Evolutionary conservation across 176 grass and related monocot genomes (phyloP), one percentile per base, ranked within the genome.

Genomic region (Phoenix roebelenii): DNA sequence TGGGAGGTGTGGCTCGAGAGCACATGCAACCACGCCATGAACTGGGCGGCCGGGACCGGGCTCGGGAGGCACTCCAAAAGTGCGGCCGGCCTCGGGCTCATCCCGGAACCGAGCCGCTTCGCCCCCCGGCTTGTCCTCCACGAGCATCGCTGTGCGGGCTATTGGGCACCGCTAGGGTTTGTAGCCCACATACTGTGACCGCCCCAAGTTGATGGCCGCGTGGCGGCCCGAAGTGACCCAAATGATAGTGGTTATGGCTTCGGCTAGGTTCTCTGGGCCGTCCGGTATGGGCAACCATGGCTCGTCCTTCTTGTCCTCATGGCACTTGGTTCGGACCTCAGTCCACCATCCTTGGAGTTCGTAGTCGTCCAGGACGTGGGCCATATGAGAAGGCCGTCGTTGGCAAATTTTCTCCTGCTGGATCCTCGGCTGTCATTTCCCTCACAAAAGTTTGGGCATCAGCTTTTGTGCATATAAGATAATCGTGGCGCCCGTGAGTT

Each of bases 291-390:
- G 92, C 92, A 84, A 97, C 92, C 87, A 88, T 1, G 87, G 83
- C 80, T 97, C 92, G 48, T 88, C 72, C 71, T 91, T 87, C 87
- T 97, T 97, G 80, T 97, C 87, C 1, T 26, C 92, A 65, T 91
- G 92, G 1, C 87, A 87, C 58, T 75, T 69, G 55, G 79, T 97
- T 58, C 84, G 76, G 55, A 91, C 88, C 75, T 97, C 92, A 2
- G 75, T 63, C 92, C 92, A 91, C 83, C 82, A 97, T 12, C 57
- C 75, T 65, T 76, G 78, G 24, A 97, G 68, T 74, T 97, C 87
- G 14, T 61, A 0, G 55, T 97, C 92, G 3, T 5, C 62, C 50
- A 49, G 55, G 26, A 90, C 60, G 23, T 76, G 60, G 44, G 20
- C 20, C 20, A 20, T 20, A 20, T 20, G 20, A 20, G 20, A 20